Evolutionary conservation across 257 asterid genomes (phyloP).

Genomic region (Buddleja alternifolia): DNA sequence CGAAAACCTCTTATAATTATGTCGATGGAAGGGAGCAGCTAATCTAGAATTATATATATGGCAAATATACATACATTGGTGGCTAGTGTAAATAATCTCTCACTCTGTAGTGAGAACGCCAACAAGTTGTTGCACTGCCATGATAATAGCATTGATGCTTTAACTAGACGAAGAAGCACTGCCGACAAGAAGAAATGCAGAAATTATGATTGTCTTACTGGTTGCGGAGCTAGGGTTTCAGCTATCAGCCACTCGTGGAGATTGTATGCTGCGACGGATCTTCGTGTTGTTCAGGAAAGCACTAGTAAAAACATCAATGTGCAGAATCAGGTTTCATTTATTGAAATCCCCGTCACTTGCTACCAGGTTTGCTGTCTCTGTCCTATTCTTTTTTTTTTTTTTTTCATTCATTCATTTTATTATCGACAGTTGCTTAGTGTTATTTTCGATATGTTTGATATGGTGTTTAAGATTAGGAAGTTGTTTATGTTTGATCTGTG

Average conservation of each 20-base stretch:
- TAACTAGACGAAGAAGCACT: slow-evolving; percentile 29
- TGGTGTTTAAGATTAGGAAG: background rate
- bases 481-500: slow-evolving; percentile 1
- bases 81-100: slow-evolving; percentile 37
- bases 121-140: slow-evolving; percentile 26
- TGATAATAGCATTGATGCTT: slow-evolving; percentile 20
- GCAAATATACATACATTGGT: slow-evolving; percentile 45
- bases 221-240: slow-evolving; percentile 42
- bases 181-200: slow-evolving; percentile 34
- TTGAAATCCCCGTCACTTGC: slow-evolving; percentile 92
- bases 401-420: background rate
- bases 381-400: background rate
- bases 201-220: slow-evolving; percentile 21
- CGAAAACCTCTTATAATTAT: background rate
- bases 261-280: slow-evolving; percentile 49
- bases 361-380: slow-evolving; percentile 59
- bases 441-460: background rate
- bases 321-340: slow-evolving; percentile 39
- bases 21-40: slow-evolving; percentile 35
- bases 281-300: slow-evolving; percentile 40
- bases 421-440: too few relatives aligned
- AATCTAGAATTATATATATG: slow-evolving; percentile 45
- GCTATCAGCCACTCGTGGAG: slow-evolving; percentile 45
- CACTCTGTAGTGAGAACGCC: slow-evolving; percentile 22
- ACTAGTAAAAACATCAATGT: slow-evolving; percentile 30